Conservation (phyloP, 2,329 filamentous ascomycete species). For the Ascochyta lentis region DNA sequence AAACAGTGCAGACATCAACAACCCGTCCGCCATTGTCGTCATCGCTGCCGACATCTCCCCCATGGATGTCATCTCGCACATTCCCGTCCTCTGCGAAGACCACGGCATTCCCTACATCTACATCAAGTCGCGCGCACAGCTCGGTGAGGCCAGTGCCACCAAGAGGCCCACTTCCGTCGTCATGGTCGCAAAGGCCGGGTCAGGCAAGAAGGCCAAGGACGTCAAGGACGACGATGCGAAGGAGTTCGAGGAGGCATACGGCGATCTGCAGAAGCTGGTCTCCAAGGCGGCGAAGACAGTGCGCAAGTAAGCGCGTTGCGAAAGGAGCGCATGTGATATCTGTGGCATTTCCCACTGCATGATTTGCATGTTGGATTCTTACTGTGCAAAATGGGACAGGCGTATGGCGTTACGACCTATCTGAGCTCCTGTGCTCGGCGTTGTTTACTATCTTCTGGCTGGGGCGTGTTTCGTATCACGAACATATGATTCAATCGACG, state of each 20-base stretch:
- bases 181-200: slow-evolving; percentile 70
- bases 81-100: slow-evolving; percentile 97
- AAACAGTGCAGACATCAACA: slow-evolving; percentile 61
- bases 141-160: slow-evolving; percentile 90
- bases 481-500: slow-evolving; percentile 16
- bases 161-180: slow-evolving; percentile 97
- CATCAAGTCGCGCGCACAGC: slow-evolving; percentile 87
- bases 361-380: slow-evolving; percentile 17
- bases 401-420: slow-evolving; percentile 24
- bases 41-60: slow-evolving; percentile 97
- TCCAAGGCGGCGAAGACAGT: slow-evolving; percentile 65
- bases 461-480: slow-evolving; percentile 11
- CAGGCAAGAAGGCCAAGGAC: slow-evolving; percentile 58
- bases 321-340: slow-evolving; percentile 11
- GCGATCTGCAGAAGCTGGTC: slow-evolving; percentile 64
- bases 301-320: slow-evolving; percentile 53
- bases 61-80: slow-evolving; percentile 98
- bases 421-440: slow-evolving; percentile 8
- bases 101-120: slow-evolving; percentile 98
- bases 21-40: slow-evolving; percentile 77
- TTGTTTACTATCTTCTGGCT: slow-evolving; percentile 15
- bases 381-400: slow-evolving; percentile 29
- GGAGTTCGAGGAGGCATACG: slow-evolving; percentile 61
- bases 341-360: slow-evolving; percentile 10
- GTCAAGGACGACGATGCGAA: slow-evolving; percentile 55